Base-by-base conservation (phyloP, 768 basidiomycete genomes). In the Fomitopsis serialis region DNA sequence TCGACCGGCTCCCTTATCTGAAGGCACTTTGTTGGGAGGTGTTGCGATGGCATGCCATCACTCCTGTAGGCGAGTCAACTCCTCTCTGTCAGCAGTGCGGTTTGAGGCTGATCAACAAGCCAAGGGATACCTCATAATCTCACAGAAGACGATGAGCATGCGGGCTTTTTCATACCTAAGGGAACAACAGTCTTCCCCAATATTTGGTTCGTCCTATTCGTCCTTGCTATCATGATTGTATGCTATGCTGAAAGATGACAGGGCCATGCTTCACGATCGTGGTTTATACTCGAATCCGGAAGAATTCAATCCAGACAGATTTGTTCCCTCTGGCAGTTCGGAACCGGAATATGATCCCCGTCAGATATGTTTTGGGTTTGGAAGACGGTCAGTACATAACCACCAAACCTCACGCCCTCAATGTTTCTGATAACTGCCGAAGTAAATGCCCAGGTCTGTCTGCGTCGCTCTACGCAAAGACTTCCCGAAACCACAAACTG, bases 41-140 rank as follows among this genome's bases (percentile, higher is more conserved):
- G 0, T 32, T 67, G 19, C 67, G 72, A 1, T 74, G 72, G 73
- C 63, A 63, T 25, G 72, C 70, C 3, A 61, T 68, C 0, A 61
- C 59, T 27, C 72, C 72, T 0, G 48, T 73, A 15, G 64, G 72
- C 70, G 57, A 55, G 44, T 48, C 11, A 11, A 32, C 11, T 5
- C 9, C 52, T n/a, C n/a, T n/a, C n/a, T n/a, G n/a, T n/a, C n/a
- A n/a, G n/a, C n/a, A n/a, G n/a, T n/a, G n/a, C n/a, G n/a, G n/a
- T n/a, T n/a, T n/a, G n/a, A n/a, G n/a, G n/a, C n/a, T n/a, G n/a
- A n/a, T n/a, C n/a, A n/a, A n/a, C n/a, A n/a, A n/a, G n/a, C n/a
- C n/a, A n/a, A 63, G 64, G 58, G 10, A 47, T 59, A 23, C 55
- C 63, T 19, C 67, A 66, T 48, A 32, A 29, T 25, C 45, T 57